Evolutionary conservation across 192 early-diverging fungal genomes (phyloP), one percentile per base, ranked within the genome.

Genomic region (Podila clonocystis): DNA sequence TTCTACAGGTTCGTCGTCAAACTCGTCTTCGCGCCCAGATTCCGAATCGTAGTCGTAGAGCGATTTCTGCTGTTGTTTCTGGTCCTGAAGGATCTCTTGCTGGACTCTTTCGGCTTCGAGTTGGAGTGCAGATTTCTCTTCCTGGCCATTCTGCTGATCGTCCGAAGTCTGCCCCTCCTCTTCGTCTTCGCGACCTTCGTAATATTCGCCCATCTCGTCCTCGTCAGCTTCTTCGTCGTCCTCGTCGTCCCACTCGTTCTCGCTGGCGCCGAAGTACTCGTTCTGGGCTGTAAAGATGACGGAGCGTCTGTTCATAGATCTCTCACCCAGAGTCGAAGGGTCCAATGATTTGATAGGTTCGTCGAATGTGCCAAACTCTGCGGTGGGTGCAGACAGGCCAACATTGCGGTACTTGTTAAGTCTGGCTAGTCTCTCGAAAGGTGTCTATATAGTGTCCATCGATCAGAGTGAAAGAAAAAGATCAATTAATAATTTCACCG

Each of bases 341-440:
- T 58, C 52, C 62, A 80, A 48, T 17, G 77, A 70, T 11, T 67
- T 70, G 17, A 80, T 73, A 22, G 70, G 70, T 2, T 80, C 77
- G 36, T 80, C 77, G 30, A 72, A 72, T 3, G 70, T 80, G n/a
- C 77, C 77, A 65, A 70, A 80, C 63, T 80, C 77, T 13, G 70
- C 60, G 8, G 70, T 22, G 1, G 77, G 71, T 4, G 77, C 77
- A 0, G 77, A 80, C 17, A 80, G 65, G 24, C 90, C 85, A 5
- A 95, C 89, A 84, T 95, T 95, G 34, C 88, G 75, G 64, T 88
- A 85, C 70, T 92, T 92, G 75, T 95, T 94, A 30, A 95, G 75
- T 45, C 94, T 86, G 13, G 93, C 94, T 48, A 95, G 68, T 33
- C 93, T 87, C 71, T 95, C 94, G 75, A 85, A 92, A 0, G 94